These are phyloP conservation scores for Extremus antarcticus DNA, from an alignment of 495 filamentous ascomycete genomes.

Conservation along the genomic window DNA sequence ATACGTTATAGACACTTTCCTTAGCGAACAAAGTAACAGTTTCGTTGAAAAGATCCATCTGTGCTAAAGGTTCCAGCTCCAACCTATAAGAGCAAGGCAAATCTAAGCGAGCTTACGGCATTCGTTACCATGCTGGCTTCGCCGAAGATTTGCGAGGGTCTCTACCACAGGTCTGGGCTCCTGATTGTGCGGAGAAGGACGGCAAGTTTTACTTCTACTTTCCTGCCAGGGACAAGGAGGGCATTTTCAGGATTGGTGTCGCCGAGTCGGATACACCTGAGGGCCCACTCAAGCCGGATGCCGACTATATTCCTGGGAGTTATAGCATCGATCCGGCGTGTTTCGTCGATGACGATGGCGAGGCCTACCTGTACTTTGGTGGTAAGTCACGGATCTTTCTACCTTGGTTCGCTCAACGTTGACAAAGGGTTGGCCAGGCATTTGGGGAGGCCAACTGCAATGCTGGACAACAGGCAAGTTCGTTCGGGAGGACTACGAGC, in stretches of 20 bases:
- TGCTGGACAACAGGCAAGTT: conserved; percentile 42
- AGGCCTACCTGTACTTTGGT: conserved; percentile 54
- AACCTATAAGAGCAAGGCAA: too few species aligned
- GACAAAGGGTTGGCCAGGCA: not conserved
- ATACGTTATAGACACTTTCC: too few species aligned
- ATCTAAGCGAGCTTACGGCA: too few species aligned
- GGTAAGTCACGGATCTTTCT: conserved; percentile 23
- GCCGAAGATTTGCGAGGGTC: conserved; percentile 54
- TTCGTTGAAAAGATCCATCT: too few species aligned
- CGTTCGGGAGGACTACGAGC: conserved; percentile 34
- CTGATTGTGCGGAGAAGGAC: conserved; percentile 47
- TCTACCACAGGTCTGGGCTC: conserved; percentile 53
- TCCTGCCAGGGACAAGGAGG: conserved; percentile 47
- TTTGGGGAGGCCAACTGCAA: conserved; percentile 64
- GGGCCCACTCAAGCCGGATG: conserved; percentile 47
- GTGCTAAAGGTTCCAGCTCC: too few species aligned
- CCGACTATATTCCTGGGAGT: conserved; percentile 47
- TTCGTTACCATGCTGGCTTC: conserved; percentile 39
- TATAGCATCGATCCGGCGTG: conserved; percentile 55
- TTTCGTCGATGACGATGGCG: conserved; percentile 51
- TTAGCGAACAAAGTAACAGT: too few species aligned
- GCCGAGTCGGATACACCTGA: conserved; percentile 42
- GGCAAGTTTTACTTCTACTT: conserved; percentile 57
- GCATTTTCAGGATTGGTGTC: conserved; percentile 55
- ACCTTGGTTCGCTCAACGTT: not conserved